Conservation (phyloP, 2,329 filamentous ascomycete genomes). For the Diaporthe helianthi region DNA sequence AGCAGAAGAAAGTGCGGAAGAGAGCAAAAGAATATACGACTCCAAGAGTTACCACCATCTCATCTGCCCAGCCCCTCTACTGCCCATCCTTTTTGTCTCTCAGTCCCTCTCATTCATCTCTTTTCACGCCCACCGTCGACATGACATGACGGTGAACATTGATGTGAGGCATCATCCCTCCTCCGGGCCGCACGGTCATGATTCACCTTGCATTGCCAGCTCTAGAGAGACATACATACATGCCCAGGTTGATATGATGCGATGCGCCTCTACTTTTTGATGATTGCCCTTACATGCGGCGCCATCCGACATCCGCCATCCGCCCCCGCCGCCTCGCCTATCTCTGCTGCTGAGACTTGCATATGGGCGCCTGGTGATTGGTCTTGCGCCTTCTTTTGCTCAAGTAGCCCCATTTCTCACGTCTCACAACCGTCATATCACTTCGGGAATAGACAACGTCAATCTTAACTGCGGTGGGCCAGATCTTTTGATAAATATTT, state of each 20-base stretch:
- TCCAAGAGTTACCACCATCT: not conserved
- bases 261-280: slow-evolving; percentile 12
- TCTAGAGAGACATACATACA: slow-evolving; percentile 19
- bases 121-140: not conserved
- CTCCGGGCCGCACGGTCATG: not conserved
- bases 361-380: slow-evolving; percentile 10
- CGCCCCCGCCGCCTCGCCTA: slow-evolving; percentile 10
- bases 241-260: too few relatives aligned
- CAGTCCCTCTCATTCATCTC: not conserved
- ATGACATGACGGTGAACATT: not conserved
- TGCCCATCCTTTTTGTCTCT: not conserved
- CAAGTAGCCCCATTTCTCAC: not conserved
- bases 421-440: not conserved
- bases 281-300: slow-evolving; percentile 26
- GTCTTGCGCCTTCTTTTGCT: not conserved
- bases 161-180: not conserved
- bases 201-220: slow-evolving; percentile 15
- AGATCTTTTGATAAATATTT: slow-evolving; percentile 21
- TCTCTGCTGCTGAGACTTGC: slow-evolving; percentile 18
- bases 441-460: not conserved
- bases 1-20: not conserved
- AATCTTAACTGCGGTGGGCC: slow-evolving; percentile 12
- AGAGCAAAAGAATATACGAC: not conserved
- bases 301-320: not conserved
- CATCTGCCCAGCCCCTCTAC: not conserved